These are phyloP conservation scores for Solanum neorickii DNA, from an alignment of 257 asterid genomes.

Conservation along the genomic window DNA sequence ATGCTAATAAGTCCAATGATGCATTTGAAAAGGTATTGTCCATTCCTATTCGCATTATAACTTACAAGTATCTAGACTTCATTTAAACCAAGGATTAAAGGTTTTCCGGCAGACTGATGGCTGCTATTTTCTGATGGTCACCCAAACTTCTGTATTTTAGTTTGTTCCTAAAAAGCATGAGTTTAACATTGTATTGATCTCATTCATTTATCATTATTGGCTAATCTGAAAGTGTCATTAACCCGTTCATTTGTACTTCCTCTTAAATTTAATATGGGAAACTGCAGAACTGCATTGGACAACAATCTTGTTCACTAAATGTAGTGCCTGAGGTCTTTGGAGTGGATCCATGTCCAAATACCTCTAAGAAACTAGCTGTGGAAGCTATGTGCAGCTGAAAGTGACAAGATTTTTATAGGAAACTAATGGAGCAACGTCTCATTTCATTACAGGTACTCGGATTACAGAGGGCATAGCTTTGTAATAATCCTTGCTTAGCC, in stretches of 20 bases:
- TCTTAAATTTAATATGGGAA: neutral
- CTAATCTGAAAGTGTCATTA: neutral
- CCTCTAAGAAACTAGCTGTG: neutral
- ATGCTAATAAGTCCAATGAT: neutral
- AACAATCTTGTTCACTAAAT: neutral
- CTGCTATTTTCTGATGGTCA: neutral
- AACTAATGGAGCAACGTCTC: neutral
- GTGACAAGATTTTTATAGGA: neutral
- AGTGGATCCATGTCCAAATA: slow-evolving; percentile 3
- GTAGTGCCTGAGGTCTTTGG: neutral
- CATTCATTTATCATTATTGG: neutral
- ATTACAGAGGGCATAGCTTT: neutral
- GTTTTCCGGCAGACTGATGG: neutral
- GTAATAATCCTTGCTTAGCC: neutral
- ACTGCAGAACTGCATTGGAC: neutral
- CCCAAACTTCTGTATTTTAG: neutral
- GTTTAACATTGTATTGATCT: neutral
- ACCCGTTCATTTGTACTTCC: neutral
- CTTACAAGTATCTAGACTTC: neutral
- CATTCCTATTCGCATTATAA: neutral
- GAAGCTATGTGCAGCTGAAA: slow-evolving; percentile 3
- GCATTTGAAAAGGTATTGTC: slow-evolving; percentile 1
- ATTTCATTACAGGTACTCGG: neutral
- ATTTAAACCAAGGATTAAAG: neutral
- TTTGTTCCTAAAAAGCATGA: neutral